Conservation (phyloP, 1,284 basidiomycete genomes). For the Boletus hoseneyae region DNA sequence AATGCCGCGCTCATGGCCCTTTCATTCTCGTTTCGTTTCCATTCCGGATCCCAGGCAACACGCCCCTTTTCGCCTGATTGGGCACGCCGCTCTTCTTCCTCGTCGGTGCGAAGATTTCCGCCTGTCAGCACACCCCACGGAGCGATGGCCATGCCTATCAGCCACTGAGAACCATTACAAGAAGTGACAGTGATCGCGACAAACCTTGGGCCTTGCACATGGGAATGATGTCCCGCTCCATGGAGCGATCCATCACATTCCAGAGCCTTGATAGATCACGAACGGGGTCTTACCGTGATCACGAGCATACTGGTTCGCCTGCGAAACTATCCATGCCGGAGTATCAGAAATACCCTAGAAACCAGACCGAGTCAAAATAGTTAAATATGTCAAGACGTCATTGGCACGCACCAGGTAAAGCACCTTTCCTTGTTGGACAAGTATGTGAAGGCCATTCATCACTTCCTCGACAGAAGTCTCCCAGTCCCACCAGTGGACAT, state of each 20-base stretch:
- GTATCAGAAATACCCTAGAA: slow-evolving; percentile 3
- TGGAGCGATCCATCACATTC: slow-evolving; percentile 47
- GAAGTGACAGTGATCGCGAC: too few relatives aligned
- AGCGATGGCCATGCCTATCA: slow-evolving; percentile 8
- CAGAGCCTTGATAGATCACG: slow-evolving; percentile 56
- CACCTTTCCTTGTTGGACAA: slow-evolving; percentile 24
- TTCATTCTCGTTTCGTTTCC: slow-evolving; percentile 2
- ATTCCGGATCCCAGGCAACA: not conserved
- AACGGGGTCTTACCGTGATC: slow-evolving; percentile 49
- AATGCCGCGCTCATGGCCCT: not conserved
- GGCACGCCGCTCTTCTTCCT: slow-evolving; percentile 9
- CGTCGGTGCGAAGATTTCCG: slow-evolving; percentile 10
- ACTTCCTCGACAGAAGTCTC: slow-evolving; percentile 10
- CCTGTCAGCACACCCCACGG: slow-evolving; percentile 6
- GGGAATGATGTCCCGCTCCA: slow-evolving; percentile 61
- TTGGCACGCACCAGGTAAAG: slow-evolving; percentile 5
- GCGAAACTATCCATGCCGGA: slow-evolving; percentile 54
- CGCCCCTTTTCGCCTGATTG: slow-evolving; percentile 6
- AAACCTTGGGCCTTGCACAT: slow-evolving; percentile 42
- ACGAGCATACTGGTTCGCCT: slow-evolving; percentile 51
- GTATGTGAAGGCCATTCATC: slow-evolving; percentile 46
- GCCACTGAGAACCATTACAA: too few relatives aligned
- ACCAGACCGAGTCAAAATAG: too few relatives aligned
- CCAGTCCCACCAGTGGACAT: slow-evolving; percentile 25
- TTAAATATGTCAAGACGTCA: not conserved